Conservation (phyloP, 768 basidiomycete species). For the Tulasnella sp. region DNA sequence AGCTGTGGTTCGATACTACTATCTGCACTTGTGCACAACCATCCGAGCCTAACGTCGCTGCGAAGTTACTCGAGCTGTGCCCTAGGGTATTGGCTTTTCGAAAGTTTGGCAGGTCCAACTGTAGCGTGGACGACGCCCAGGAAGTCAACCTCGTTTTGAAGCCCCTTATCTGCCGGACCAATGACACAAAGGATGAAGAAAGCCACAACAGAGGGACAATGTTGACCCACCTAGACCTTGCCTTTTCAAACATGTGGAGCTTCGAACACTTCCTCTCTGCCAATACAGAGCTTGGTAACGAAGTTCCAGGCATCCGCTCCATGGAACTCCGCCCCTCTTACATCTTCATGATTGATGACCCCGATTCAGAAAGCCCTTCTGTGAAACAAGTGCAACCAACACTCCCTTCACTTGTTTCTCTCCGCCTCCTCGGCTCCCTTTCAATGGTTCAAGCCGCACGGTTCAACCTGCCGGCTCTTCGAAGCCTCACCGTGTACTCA, state of each 20-base stretch:
- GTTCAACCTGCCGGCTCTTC: background rate
- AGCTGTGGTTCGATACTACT: conserved; percentile 19
- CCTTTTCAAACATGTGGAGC: background rate
- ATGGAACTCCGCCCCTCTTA: conserved; percentile 26
- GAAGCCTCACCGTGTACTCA: conserved; percentile 6
- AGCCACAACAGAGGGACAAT: background rate
- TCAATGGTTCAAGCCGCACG: conserved; percentile 6
- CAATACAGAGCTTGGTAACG: background rate
- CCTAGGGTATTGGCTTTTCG: background rate
- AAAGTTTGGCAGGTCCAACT: conserved; percentile 13
- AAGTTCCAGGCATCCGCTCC: background rate
- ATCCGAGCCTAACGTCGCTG: background rate
- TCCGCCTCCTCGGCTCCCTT: conserved; percentile 22
- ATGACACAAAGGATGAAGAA: background rate
- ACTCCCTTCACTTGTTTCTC: conserved; percentile 5
- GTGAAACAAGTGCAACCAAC: background rate
- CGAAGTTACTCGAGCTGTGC: background rate
- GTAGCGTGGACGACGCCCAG: background rate
- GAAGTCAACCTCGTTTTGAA: background rate
- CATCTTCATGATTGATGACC: conserved; percentile 1
- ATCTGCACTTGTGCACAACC: conserved; percentile 2
- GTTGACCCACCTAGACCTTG: background rate
- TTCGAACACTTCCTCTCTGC: conserved; percentile 17
- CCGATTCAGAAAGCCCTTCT: background rate
- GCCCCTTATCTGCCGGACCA: background rate